Conservation (phyloP, 2,329 filamentous ascomycete species). For the Sclerotinia sclerotiorum region DNA sequence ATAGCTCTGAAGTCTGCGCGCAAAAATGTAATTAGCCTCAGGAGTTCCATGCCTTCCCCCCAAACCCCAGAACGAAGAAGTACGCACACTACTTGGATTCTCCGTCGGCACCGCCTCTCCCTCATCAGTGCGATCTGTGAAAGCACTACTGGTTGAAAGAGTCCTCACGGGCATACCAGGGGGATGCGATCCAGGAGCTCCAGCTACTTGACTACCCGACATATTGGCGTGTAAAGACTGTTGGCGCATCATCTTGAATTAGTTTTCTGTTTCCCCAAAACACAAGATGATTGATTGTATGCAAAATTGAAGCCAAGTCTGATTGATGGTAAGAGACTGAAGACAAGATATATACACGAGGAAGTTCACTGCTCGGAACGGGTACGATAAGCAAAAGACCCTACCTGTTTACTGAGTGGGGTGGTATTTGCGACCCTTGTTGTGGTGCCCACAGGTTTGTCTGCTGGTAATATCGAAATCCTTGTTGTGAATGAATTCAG, state of each 20-base stretch:
- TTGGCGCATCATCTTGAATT: constrained; percentile 32
- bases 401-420: constrained; percentile 6
- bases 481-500: background rate
- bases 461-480: constrained; percentile 9
- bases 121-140: constrained; percentile 33
- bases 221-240: constrained; percentile 31
- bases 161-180: constrained; percentile 36
- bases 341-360: background rate
- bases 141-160: constrained; percentile 31
- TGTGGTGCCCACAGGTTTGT: background rate
- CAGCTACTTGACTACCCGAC: constrained; percentile 31
- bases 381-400: background rate
- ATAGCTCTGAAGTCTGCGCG: constrained; percentile 70
- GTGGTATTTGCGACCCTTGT: constrained; percentile 9
- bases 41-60: no score
- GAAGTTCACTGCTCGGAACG: background rate
- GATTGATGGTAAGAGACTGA: background rate
- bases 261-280: constrained; percentile 13
- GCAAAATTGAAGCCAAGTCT: background rate
- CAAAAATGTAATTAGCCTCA: background rate
- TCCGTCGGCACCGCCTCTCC: constrained; percentile 38
- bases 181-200: constrained; percentile 34
- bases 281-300: no score
- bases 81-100: constrained; percentile 39
- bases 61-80: background rate